Evolutionary conservation across 495 filamentous ascomycete genomes (phyloP), one percentile per base, ranked within the genome.

Genomic region (Penicillium mononematosum): DNA sequence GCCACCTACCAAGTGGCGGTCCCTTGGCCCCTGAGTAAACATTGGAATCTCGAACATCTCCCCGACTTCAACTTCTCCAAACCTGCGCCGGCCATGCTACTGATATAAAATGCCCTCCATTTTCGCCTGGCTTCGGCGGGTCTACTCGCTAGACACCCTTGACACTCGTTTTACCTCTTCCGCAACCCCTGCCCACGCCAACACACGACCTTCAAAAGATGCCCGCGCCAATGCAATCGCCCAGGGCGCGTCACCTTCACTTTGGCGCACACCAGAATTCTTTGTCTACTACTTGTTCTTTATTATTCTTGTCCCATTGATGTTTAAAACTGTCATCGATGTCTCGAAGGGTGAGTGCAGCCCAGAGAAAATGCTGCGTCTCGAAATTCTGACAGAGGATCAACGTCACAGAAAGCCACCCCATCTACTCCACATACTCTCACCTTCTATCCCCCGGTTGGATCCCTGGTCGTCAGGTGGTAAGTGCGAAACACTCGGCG

Each of bases 381-480:
- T 44, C 16, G 3, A 17, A 24, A 59, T 65, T 50, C 58, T 70
- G 54, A 69, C 36, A 20, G 45, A 22, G 34, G 48, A 51, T 25
- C 19, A 88, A 87, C 56, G 86, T 82, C 82, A 96, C 73, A 96
- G 92, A 89, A 50, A 86, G 82, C 38, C 85, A 96, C 72, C 90
- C 92, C 5, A 84, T 88, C 55, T 98, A 95, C 68, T 59, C 78
- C 36, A 89, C 83, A 59, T 98, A 87, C 66, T 78, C 87, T 57
- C 72, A 76, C 45, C 72, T 87, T 1, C 82, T 99, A 17, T 87
- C 83, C 0, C 78, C 84, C 10, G 95, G 94, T 54, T 99, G 94
- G 94, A 90, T 99, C 53, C 87, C 87, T n/a, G 94, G 94, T 16
- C 89, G 92, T 47, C 91, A 89, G 78, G 90, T 97, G 41, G 88